Base-by-base conservation (phyloP, 495 filamentous ascomycete genomes). In the Venustampulla echinocandica region DNA sequence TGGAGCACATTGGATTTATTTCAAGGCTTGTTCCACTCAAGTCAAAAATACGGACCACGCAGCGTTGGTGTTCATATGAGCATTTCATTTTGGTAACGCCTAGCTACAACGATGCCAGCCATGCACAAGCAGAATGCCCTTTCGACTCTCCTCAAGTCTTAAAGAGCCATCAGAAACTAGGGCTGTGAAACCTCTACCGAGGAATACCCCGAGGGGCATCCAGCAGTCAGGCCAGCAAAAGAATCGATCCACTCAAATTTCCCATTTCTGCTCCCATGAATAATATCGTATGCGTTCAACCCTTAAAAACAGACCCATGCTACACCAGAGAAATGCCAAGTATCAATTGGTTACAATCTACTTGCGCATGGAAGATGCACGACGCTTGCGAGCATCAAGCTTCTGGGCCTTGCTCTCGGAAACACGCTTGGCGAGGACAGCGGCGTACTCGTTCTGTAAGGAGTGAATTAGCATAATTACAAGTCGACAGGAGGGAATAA, bases 391-490 rank as follows among this genome's bases (percentile, higher is more conserved):
- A 66, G 82, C 68, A 75, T 97, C 90, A 46, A 79, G 81, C 75
- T 87, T 87, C 72, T 84, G 81, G 57, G 82, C 75, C 74, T 94
- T 94, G 76, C 87, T 84, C 76, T 97, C 92, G 62, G 77, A 73
- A 61, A 97, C 85, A 74, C 92, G 93, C 82, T 85, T 87, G 73
- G 90, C 85, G 42, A 97, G 77, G 69, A 97, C 72, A 70, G 85
- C 76, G 54, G 88, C 80, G 69, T 98, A 98, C 71, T 97, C 92
- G 71, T 84, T 88, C 84, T 83, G 42, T 49, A 56, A 24, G 13
- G 2, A 7, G 30, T 33, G 48, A n/a, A n/a, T 70, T 63, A 74
- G 75, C 53, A 68, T 60, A 49, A 59, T 51, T 25, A 28, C 19
- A 19, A 36, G 23, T 11, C 13, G 25, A 44, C 17, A 11, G 10